A percentile compares a stretch with the other conserved stretches of the same genome.
These are phyloP conservation scores for Piedraia hortae DNA, from an alignment of 2,329 filamentous ascomycete genomes.

Conservation along the genomic window DNA sequence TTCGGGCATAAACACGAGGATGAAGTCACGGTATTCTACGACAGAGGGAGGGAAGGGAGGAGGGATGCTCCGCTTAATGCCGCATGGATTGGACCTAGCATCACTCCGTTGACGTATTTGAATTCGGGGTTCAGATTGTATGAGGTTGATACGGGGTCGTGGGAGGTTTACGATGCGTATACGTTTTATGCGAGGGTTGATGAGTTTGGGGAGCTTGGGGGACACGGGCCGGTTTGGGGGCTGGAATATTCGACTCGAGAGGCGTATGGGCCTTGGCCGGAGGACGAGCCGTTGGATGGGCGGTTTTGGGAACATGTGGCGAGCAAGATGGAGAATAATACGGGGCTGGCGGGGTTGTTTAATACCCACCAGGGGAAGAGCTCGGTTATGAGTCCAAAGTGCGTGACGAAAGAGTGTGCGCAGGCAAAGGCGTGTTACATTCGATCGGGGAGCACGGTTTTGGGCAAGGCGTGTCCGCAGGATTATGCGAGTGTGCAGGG, in stretches of 20 bases:
- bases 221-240: slow-evolving; percentile 19
- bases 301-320: slow-evolving; percentile 32
- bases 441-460: slow-evolving; percentile 24
- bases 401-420: slow-evolving; percentile 23
- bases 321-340: slow-evolving; percentile 26
- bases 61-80: slow-evolving; percentile 22
- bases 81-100: slow-evolving; percentile 24
- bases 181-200: slow-evolving; percentile 27
- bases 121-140: slow-evolving; percentile 27
- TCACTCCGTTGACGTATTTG: slow-evolving; percentile 27
- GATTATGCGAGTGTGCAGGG: slow-evolving; percentile 21
- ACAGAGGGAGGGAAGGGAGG: too few relatives aligned
- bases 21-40: slow-evolving; percentile 26
- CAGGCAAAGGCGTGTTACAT: slow-evolving; percentile 32
- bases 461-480: slow-evolving; percentile 25
- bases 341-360: slow-evolving; percentile 21
- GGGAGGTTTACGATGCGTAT: slow-evolving; percentile 26
- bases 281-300: slow-evolving; percentile 25
- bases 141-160: slow-evolving; percentile 26
- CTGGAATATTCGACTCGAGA: slow-evolving; percentile 26
- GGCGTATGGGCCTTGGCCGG: slow-evolving; percentile 22
- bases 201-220: slow-evolving; percentile 14
- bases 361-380: slow-evolving; percentile 26
- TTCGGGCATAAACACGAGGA: slow-evolving; percentile 29
- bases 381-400: slow-evolving; percentile 23